Conservation (phyloP, 345 rosid genomes). For the Cardamine chenopodiifolia region DNA sequence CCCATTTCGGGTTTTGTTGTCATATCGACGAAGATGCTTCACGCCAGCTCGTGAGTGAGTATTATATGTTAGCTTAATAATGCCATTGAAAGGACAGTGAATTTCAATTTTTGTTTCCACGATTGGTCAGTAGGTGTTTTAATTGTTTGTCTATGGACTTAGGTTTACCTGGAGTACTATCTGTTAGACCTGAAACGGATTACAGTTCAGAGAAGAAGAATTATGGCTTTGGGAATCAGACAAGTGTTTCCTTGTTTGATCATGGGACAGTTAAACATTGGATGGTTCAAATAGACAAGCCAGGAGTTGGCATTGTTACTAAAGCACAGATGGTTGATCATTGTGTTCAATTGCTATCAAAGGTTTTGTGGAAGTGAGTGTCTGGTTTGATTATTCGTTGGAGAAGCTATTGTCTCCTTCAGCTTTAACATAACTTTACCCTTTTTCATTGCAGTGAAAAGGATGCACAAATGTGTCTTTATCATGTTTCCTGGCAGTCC, state of each 20-base stretch:
- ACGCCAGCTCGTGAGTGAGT: slow-evolving; percentile 58
- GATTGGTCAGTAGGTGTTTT: background rate
- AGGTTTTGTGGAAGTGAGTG: slow-evolving; percentile 78
- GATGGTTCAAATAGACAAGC: slow-evolving; percentile 73
- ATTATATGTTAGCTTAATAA: background rate
- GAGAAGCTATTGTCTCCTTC: slow-evolving; percentile 1
- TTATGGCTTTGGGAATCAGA: slow-evolving; percentile 43
- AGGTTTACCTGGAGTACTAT: slow-evolving; percentile 75
- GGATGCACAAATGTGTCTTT: slow-evolving; percentile 93
- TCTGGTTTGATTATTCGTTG: slow-evolving; percentile 12
- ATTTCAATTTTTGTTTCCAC: no score
- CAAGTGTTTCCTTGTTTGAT: slow-evolving; percentile 55
- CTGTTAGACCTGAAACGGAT: slow-evolving; percentile 64
- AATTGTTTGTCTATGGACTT: slow-evolving; percentile 7
- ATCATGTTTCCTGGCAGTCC: slow-evolving; percentile 84
- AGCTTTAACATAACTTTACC: background rate
- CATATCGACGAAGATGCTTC: slow-evolving; percentile 69
- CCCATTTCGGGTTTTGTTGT: slow-evolving; percentile 76
- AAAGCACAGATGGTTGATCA: slow-evolving; percentile 96
- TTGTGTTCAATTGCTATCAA: slow-evolving; percentile 66
- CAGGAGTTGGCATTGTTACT: slow-evolving; percentile 75
- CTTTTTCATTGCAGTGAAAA: slow-evolving; percentile 55
- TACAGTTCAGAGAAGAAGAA: slow-evolving; percentile 51
- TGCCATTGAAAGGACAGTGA: no score
- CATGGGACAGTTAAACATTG: slow-evolving; percentile 64